Conservation (phyloP, 139 green algal species). For the Haematococcus lacustris region DNA sequence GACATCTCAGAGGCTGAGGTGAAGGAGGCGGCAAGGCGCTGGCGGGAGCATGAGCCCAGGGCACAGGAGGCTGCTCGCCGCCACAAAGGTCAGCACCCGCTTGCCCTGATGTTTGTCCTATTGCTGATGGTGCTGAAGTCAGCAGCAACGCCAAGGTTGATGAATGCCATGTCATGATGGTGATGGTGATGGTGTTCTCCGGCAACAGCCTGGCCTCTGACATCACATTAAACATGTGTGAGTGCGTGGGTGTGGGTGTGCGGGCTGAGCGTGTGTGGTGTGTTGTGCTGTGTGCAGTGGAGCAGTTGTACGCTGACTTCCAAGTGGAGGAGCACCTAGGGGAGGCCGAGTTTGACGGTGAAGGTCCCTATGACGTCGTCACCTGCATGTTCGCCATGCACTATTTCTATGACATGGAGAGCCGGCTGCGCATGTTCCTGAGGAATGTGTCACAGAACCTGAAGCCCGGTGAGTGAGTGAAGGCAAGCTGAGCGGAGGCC, state of each 20-base stretch:
- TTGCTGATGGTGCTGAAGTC: not conserved
- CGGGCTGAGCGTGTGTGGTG: not conserved
- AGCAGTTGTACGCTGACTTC: conserved; percentile 19
- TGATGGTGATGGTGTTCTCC: not conserved
- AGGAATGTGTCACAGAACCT: conserved; percentile 77
- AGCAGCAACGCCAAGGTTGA: not conserved
- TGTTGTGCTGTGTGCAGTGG: not conserved
- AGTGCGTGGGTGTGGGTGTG: not conserved
- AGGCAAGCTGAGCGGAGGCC: no score
- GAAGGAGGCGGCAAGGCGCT: conserved; percentile 57
- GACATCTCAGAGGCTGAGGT: conserved; percentile 80
- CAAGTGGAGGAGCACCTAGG: conserved; percentile 23
- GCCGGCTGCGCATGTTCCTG: conserved; percentile 61
- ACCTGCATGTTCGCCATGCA: conserved; percentile 95
- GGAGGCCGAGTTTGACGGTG: not conserved
- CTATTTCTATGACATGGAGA: conserved; percentile 84
- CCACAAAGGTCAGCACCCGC: not conserved
- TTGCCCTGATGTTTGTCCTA: no score
- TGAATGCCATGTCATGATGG: not conserved
- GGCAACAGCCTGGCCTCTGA: not conserved
- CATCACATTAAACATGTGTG: not conserved
- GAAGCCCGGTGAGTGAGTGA: conserved; percentile 53
- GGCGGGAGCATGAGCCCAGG: conserved; percentile 32
- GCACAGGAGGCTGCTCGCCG: not conserved
- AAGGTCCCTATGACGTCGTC: conserved; percentile 55